phyloP scores from a whole-genome alignment of 2,329 filamentous ascomycete genomes.

The Apiospora kogelbergensis region DNA sequence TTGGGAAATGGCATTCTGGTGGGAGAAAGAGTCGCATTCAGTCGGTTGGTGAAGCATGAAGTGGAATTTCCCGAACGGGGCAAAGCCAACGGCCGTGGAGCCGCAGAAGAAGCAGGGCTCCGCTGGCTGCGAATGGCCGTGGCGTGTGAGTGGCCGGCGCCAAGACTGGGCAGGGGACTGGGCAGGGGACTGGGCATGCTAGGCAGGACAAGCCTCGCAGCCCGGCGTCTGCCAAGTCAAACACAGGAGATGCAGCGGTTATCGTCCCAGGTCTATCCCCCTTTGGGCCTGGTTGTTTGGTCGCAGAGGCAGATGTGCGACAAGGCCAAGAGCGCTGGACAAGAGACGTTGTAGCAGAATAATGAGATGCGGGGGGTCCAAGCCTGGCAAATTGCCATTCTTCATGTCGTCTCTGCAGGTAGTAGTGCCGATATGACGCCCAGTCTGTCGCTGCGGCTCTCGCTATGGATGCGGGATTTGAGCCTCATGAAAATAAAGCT shows the following conservation, averaged over 20 bases:
- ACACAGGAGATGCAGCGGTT: constrained; percentile 9
- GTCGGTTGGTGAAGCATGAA: constrained; percentile 11
- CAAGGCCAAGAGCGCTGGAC: not conserved
- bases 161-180: constrained; percentile 11
- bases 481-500: not conserved
- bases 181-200: no score
- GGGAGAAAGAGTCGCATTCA: not conserved
- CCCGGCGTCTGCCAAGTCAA: constrained; percentile 26
- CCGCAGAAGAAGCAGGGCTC: not conserved
- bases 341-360: constrained; percentile 4
- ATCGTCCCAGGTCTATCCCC: not conserved
- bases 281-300: not conserved
- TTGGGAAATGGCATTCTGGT: not conserved
- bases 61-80: not conserved
- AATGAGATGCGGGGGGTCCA: constrained; percentile 1
- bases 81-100: not conserved
- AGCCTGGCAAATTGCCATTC: not conserved
- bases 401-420: no score
- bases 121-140: constrained; percentile 8
- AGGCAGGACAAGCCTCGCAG: constrained; percentile 15
- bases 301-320: constrained; percentile 9
- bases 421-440: not conserved
- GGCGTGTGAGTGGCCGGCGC: constrained; percentile 14
- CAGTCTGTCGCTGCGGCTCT: not conserved
- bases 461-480: not conserved